These are phyloP conservation scores for Micromonas pusilla DNA, from an alignment of 139 green algal genomes.

Conservation along the genomic window DNA sequence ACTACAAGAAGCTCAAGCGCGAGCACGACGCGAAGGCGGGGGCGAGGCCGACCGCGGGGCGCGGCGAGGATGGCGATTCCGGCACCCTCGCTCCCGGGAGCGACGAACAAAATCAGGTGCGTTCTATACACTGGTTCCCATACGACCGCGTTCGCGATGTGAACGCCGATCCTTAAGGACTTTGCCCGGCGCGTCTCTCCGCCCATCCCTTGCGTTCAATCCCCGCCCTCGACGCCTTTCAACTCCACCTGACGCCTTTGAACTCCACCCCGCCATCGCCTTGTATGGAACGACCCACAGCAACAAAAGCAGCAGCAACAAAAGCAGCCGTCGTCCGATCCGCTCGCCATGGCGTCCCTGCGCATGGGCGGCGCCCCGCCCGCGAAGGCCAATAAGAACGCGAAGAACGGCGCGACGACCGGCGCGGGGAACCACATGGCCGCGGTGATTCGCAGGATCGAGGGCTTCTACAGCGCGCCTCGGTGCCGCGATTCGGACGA, in stretches of 20 bases:
- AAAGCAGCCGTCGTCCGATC: not conserved
- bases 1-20: slow-evolving; percentile 15
- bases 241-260: too few species aligned
- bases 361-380: not conserved
- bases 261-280: too few species aligned
- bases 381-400: not conserved
- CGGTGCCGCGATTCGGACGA: not conserved
- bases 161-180: too few species aligned
- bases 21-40: not conserved
- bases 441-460: slow-evolving; percentile 21
- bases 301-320: not conserved
- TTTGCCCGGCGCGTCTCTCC: too few species aligned
- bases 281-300: too few species aligned
- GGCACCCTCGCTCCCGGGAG: too few species aligned
- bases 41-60: not conserved
- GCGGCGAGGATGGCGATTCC: not conserved
- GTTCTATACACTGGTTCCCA: too few species aligned
- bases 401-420: not conserved
- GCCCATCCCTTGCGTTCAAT: not conserved
- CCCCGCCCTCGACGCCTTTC: not conserved
- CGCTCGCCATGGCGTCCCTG: not conserved
- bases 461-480: slow-evolving; percentile 2
- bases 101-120: too few species aligned
- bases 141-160: too few species aligned
- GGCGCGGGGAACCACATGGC: slow-evolving; percentile 10